Evolutionary conservation across 2,329 filamentous ascomycete species (phyloP).

Genomic region (Fusarium oxysporum): DNA sequence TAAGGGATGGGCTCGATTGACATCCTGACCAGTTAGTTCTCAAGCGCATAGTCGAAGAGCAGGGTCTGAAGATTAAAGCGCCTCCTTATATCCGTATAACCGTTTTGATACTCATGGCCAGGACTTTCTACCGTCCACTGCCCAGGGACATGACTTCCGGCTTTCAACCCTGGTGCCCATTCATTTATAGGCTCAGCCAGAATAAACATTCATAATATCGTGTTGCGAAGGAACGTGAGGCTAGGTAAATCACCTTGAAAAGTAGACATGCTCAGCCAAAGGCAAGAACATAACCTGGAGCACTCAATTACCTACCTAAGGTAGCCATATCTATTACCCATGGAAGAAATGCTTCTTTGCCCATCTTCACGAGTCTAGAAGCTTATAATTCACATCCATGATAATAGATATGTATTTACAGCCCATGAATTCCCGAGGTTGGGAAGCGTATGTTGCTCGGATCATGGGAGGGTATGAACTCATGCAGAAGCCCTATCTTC

Average conservation of each 20-base stretch:
- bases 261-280: neutral
- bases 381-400: neutral
- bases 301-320: neutral
- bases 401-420: neutral
- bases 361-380: neutral
- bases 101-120: neutral
- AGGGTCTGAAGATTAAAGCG: neutral
- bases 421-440: neutral
- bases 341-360: too few relatives aligned
- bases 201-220: neutral
- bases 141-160: neutral
- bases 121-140: neutral
- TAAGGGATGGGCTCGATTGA: neutral
- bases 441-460: neutral
- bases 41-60: neutral
- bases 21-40: neutral
- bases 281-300: neutral
- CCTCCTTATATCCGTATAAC: neutral
- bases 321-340: neutral
- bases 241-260: neutral
- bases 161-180: neutral
- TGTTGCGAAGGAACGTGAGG: neutral
- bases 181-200: neutral
- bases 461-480: neutral
- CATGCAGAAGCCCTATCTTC: neutral